Evolutionary conservation across 306 rosid species (phyloP), one percentile per base, ranked within the genome.

Genomic region (Quercus suber): DNA sequence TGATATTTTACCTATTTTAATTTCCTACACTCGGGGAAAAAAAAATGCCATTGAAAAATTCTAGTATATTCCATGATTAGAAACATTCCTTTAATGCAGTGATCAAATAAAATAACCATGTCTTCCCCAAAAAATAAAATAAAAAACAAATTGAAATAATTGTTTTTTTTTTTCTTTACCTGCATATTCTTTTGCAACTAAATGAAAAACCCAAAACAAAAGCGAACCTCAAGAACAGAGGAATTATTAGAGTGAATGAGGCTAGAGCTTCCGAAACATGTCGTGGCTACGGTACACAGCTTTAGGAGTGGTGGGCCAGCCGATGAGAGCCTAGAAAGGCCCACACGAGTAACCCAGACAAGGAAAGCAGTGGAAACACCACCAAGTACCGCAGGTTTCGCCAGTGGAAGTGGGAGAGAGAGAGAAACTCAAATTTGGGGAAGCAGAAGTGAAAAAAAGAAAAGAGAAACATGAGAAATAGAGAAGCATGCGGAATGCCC

Each of bases 211-310:
- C 3, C 15, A 49, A 51, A 52, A 17, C 4, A 3, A 12, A 63
- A 64, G 53, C 76, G 52, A 63, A 93, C 99, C 98, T 93, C 87
- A 74, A 89, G 71, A 18, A 84, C 85, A 6, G 99, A 86, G 5
- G 98, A 93, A 88, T 93, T 91, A 77, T 95, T 94, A 25, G 82
- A 76, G 55, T 84, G 79, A 69, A 95, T 90, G 84, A 28, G 65
- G 86, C 90, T 89, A 89, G 59, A 93, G 96, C 73, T 84, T 80
- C 72, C 73, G 83, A 67, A 90, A 93, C 81, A 85, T 77, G 75
- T 80, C 78, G 78, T 89, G 97, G 72, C 96, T 91, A 18, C 94
- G 96, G 41, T 95, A 95, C 8, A 89, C 76, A 2, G 96, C 90
- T 8, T 98, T 96, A 17, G 99, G 99, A 84, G 87, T 87, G 56